Conservation (phyloP, 2,329 filamentous ascomycete genomes). For the Leptosphaerulina australis region DNA sequence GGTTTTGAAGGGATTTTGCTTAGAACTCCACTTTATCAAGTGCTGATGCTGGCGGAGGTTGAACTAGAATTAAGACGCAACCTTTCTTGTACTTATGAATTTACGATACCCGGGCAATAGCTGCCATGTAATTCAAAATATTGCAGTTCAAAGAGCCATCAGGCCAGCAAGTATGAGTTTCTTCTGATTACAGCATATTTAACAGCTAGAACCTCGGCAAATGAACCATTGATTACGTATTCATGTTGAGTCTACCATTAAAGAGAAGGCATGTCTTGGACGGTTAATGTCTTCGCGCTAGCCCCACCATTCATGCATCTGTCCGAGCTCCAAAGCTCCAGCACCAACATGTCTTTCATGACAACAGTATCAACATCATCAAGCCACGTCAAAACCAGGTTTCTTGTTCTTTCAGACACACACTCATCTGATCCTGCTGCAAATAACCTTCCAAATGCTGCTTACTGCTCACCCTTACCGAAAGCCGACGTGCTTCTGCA, state of each 20-base stretch:
- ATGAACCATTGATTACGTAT: too few relatives aligned
- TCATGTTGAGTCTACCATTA: too few relatives aligned
- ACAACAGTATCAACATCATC: not conserved
- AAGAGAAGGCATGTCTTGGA: not conserved
- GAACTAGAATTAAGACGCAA: conserved; percentile 1
- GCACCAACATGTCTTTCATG: conserved; percentile 21
- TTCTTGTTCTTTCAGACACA: conserved; percentile 55
- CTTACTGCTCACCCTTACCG: conserved; percentile 53
- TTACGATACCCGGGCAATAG: conserved; percentile 16
- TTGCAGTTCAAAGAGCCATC: not conserved
- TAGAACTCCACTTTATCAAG: conserved; percentile 16
- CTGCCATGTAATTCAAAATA: conserved; percentile 13
- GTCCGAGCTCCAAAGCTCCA: conserved; percentile 1
- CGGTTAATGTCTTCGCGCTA: conserved; percentile 4
- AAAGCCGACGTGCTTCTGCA: conserved; percentile 62
- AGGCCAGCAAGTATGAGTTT: too few relatives aligned
- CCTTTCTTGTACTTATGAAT: conserved; percentile 7
- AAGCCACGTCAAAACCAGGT: conserved; percentile 45
- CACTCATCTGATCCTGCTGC: conserved; percentile 35
- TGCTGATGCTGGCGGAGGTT: conserved; percentile 15
- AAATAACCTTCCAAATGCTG: conserved; percentile 14
- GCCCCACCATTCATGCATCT: conserved; percentile 3
- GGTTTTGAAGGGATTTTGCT: not conserved
- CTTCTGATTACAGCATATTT: too few relatives aligned
- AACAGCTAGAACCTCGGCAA: too few relatives aligned